phyloP scores from a whole-genome alignment of 768 basidiomycete genomes.

The Naganishia vaughanmartiniae region DNA sequence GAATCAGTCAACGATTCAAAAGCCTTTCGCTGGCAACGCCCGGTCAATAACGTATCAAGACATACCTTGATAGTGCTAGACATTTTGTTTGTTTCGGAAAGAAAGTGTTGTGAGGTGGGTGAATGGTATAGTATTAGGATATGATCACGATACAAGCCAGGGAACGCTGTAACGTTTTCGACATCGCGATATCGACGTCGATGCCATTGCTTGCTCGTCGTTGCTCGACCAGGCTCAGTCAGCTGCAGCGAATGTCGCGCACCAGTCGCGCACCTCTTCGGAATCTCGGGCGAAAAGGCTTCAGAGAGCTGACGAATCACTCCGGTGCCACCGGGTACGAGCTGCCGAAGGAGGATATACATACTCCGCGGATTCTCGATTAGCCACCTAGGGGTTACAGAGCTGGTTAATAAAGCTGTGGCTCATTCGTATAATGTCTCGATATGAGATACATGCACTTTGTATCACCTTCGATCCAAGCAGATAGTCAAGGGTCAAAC shows the following conservation, averaged over 20 bases:
- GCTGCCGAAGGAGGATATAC: neutral
- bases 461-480: too few relatives aligned
- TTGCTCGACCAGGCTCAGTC: neutral
- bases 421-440: too few relatives aligned
- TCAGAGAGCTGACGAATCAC: constrained; percentile 15
- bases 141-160: neutral
- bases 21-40: neutral
- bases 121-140: neutral
- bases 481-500: too few relatives aligned
- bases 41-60: neutral
- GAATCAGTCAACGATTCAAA: neutral
- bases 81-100: constrained; percentile 4
- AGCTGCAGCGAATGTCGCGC: constrained; percentile 14
- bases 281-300: neutral
- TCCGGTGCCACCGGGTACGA: constrained; percentile 3
- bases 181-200: neutral
- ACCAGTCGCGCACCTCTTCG: neutral
- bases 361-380: too few relatives aligned
- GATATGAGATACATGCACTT: too few relatives aligned
- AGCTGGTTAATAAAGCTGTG: too few relatives aligned
- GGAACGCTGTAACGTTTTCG: neutral
- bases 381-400: too few relatives aligned
- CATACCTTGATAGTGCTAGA: constrained; percentile 24
- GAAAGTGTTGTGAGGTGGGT: neutral
- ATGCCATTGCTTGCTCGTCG: neutral